A percentile compares a stretch with the other conserved stretches of the same genome.
phyloP scores from a whole-genome alignment of 305 asterid genomes.

The Salvia sclarea region DNA sequence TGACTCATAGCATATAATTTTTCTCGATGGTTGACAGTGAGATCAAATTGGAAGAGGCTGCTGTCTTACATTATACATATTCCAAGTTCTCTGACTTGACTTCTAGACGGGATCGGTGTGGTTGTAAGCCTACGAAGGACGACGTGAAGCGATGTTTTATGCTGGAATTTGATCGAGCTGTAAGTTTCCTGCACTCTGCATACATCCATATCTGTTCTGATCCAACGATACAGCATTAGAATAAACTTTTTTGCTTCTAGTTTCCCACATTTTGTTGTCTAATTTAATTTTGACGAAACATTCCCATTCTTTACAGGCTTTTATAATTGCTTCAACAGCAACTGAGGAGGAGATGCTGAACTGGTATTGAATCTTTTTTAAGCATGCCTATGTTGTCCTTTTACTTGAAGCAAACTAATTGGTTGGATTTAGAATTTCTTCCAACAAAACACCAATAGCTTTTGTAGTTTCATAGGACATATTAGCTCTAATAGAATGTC shows the following conservation, averaged over 20 bases:
- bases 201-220: not conserved
- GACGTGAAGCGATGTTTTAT: constrained; percentile 93
- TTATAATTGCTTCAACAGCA: constrained; percentile 97
- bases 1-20: constrained; percentile 24
- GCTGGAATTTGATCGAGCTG: constrained; percentile 93
- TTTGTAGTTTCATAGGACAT: not conserved
- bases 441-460: not conserved
- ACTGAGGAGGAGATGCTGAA: constrained; percentile 91
- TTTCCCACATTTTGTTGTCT: constrained; percentile 4
- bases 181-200: constrained; percentile 43
- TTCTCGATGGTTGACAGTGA: constrained; percentile 54
- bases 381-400: not conserved
- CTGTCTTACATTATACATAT: constrained; percentile 89
- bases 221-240: not conserved
- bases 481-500: not conserved
- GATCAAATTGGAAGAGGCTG: constrained; percentile 84
- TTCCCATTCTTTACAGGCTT: constrained; percentile 62
- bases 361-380: constrained; percentile 50
- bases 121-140: constrained; percentile 92
- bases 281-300: constrained; percentile 22
- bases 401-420: not conserved
- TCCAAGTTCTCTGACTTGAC: constrained; percentile 89
- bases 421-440: not conserved
- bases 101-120: constrained; percentile 94
- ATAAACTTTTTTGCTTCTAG: not conserved